A percentile compares a stretch with the other conserved stretches of the same genome.
phyloP scores from a whole-genome alignment of 805 yeast genomes.

The Kurtzmaniella cleridarum region DNA sequence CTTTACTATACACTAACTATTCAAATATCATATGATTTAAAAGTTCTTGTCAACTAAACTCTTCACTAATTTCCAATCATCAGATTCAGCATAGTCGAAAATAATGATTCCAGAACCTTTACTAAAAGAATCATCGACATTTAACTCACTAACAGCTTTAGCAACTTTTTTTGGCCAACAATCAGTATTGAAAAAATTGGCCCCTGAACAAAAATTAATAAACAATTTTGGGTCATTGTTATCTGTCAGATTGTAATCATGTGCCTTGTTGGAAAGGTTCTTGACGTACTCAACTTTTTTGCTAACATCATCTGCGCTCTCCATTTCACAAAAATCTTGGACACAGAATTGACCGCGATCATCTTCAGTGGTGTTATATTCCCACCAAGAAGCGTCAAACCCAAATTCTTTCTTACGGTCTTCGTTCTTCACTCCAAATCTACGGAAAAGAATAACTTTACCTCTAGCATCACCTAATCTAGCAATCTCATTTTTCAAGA shows the following conservation, averaged over 20 bases:
- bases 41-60: conserved; percentile 49
- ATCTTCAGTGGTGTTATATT: conserved; percentile 59
- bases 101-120: conserved; percentile 61
- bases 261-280: conserved; percentile 49
- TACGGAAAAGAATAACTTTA: conserved; percentile 58
- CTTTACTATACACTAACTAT: too few species aligned
- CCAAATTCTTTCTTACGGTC: conserved; percentile 46
- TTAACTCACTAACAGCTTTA: conserved; percentile 39
- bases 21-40: too few species aligned
- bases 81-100: conserved; percentile 59
- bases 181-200: conserved; percentile 61
- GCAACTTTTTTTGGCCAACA: conserved; percentile 76
- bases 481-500: conserved; percentile 52
- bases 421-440: conserved; percentile 59
- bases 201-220: conserved; percentile 68
- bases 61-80: conserved; percentile 54
- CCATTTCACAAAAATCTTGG: conserved; percentile 71
- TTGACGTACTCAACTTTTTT: conserved; percentile 56
- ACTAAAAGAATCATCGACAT: conserved; percentile 43
- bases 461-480: conserved; percentile 60
- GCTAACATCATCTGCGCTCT: conserved; percentile 44
- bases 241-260: conserved; percentile 40
- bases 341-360: conserved; percentile 59
- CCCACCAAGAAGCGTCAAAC: conserved; percentile 64
- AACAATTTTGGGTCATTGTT: conserved; percentile 46